Conservation (phyloP, 225 moss, liverwort and hornwort species). For the Takakia lepidozioides region DNA sequence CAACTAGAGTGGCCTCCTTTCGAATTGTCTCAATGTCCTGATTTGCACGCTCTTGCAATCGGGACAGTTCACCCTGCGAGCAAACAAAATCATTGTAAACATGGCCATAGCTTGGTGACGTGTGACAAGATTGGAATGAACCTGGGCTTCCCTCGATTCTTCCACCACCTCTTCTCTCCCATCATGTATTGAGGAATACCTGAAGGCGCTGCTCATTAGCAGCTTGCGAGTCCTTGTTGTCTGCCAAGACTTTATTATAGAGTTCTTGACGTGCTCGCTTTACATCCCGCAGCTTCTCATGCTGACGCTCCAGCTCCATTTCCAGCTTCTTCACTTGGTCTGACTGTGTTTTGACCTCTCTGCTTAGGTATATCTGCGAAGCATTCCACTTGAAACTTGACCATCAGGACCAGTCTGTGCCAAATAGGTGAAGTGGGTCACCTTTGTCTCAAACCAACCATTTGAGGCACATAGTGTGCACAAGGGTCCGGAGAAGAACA, state of each 20-base stretch:
- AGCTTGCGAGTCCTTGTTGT: constrained; percentile 59
- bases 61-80: constrained; percentile 43
- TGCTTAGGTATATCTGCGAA: constrained; percentile 61
- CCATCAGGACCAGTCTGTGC: no score
- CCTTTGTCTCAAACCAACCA: constrained; percentile 8
- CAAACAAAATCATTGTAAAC: not conserved
- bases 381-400: no score
- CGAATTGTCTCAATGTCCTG: constrained; percentile 51
- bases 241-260: constrained; percentile 52
- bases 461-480: no score
- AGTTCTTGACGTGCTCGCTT: constrained; percentile 70
- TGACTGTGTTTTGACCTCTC: constrained; percentile 47
- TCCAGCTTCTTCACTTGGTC: constrained; percentile 70
- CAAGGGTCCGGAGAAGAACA: not conserved
- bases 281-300: constrained; percentile 53
- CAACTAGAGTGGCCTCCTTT: constrained; percentile 38
- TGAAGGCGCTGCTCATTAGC: constrained; percentile 69
- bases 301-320: constrained; percentile 47
- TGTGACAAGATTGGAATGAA: not conserved
- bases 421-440: constrained; percentile 8
- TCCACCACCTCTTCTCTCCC: not conserved
- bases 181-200: constrained; percentile 16
- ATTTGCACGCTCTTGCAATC: constrained; percentile 47
- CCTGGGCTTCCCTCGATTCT: not conserved
- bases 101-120: not conserved